Evolutionary conservation across 495 filamentous ascomycete genomes (phyloP).

Genomic region (Hypoxylon fuscum): DNA sequence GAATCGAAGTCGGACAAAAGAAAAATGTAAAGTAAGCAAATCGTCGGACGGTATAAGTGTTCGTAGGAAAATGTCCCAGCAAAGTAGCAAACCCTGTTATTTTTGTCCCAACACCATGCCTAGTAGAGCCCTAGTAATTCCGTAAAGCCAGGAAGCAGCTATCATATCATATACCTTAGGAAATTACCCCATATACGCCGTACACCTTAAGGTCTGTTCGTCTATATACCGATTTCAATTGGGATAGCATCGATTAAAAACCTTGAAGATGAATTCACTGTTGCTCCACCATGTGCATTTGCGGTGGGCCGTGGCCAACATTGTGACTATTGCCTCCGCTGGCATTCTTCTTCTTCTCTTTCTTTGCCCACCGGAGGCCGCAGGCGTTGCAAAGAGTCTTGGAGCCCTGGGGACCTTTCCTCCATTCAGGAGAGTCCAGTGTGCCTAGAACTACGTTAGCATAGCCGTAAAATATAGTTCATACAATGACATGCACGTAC

Average conservation of each 20-base stretch:
- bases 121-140: conserved; percentile 13
- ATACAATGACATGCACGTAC: conserved; percentile 49
- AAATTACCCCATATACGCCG: conserved; percentile 31
- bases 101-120: conserved; percentile 38
- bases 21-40: conserved; percentile 5
- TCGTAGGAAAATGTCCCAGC: conserved; percentile 17
- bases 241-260: conserved; percentile 11
- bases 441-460: conserved; percentile 59
- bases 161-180: conserved; percentile 26
- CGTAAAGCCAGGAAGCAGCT: too few relatives aligned
- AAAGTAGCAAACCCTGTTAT: conserved; percentile 7
- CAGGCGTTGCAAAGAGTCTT: conserved; percentile 99
- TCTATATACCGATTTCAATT: conserved; percentile 27
- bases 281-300: conserved; percentile 26
- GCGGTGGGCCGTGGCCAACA: conserved; percentile 11
- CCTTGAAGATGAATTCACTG: conserved; percentile 7
- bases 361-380: conserved; percentile 86
- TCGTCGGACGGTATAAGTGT: conserved; percentile 9
- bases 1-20: conserved; percentile 22
- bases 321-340: conserved; percentile 20
- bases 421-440: conserved; percentile 94
- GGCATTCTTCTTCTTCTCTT: conserved; percentile 70
- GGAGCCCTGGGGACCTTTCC: conserved; percentile 91
- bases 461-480: background rate
- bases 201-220: conserved; percentile 14